Conservation (phyloP, 2,329 filamentous ascomycete species). For the Aureobasidium lini region DNA sequence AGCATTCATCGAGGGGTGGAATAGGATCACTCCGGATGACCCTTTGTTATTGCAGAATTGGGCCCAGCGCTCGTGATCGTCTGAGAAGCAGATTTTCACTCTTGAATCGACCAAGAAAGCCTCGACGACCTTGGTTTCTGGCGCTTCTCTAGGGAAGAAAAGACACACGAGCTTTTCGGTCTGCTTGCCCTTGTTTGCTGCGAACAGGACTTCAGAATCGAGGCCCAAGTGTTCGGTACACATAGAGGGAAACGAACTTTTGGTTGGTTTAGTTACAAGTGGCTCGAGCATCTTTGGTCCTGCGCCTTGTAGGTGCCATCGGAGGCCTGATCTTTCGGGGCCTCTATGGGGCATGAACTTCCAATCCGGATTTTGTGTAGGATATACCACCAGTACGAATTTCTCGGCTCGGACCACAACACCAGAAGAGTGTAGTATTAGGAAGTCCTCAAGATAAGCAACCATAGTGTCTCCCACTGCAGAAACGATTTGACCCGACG, state of each 20-base stretch:
- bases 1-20: conserved; percentile 11
- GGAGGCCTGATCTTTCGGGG: not conserved
- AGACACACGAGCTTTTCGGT: conserved; percentile 21
- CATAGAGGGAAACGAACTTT: not conserved
- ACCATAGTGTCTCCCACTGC: not conserved
- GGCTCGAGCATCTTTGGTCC: not conserved
- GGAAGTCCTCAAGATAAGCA: conserved; percentile 17
- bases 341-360: conserved; percentile 19
- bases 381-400: conserved; percentile 22
- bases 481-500: not conserved
- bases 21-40: conserved; percentile 12
- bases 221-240: conserved; percentile 3
- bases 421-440: conserved; percentile 19
- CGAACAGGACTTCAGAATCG: not conserved
- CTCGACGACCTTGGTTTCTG: conserved; percentile 20
- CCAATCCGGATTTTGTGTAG: conserved; percentile 22
- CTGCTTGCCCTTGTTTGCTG: conserved; percentile 1
- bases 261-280: not conserved
- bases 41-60: conserved; percentile 18
- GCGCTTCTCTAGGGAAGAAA: conserved; percentile 20
- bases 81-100: conserved; percentile 22
- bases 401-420: conserved; percentile 16
- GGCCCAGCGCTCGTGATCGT: conserved; percentile 21
- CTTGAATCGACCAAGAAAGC: conserved; percentile 18
- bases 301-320: conserved; percentile 11